Percentiles rank a stretch among this genome's conserved stretches.
Evolutionary conservation across 768 basidiomycete species (phyloP).

Genomic region (Trametes villosa): DNA sequence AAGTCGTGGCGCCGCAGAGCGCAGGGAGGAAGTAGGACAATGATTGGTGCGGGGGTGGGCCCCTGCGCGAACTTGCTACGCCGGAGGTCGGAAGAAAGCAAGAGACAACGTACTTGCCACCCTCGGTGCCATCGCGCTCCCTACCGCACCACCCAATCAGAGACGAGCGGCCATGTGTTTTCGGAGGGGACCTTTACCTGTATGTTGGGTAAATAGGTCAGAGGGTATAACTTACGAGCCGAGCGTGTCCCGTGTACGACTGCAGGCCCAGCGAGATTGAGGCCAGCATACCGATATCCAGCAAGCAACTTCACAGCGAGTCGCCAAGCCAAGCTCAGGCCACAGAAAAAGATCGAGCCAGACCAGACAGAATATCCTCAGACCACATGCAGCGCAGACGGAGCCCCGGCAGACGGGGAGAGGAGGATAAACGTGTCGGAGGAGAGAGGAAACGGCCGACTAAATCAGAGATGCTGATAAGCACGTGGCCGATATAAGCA

Average conservation of each 20-base stretch:
- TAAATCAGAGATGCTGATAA: conserved; percentile 7
- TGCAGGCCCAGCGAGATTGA: not conserved
- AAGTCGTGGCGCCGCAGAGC: too few species aligned
- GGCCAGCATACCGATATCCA: not conserved
- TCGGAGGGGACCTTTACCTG: not conserved
- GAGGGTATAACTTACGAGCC: not conserved
- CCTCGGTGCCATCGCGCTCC: too few species aligned
- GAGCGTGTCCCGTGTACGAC: not conserved
- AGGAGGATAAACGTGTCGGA: not conserved
- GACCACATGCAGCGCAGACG: too few species aligned
- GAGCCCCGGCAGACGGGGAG: not conserved
- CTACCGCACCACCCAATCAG: too few species aligned
- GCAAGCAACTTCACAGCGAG: not conserved
- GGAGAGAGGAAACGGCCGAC: not conserved
- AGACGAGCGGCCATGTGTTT: not conserved
- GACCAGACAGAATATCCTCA: not conserved
- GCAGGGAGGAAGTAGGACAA: too few species aligned
- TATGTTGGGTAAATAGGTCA: not conserved
- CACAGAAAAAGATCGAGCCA: not conserved
- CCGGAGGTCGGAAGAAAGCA: too few species aligned
- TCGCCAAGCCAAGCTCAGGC: too few species aligned
- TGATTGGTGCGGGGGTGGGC: too few species aligned
- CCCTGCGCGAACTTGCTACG: too few species aligned
- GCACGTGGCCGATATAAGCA: conserved; percentile 20
- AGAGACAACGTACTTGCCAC: too few species aligned